Percentiles rank a stretch among this genome's conserved stretches.
Conservation (phyloP, 2,329 filamentous ascomycete species). For the Akanthomyces uredinophilus region DNA sequence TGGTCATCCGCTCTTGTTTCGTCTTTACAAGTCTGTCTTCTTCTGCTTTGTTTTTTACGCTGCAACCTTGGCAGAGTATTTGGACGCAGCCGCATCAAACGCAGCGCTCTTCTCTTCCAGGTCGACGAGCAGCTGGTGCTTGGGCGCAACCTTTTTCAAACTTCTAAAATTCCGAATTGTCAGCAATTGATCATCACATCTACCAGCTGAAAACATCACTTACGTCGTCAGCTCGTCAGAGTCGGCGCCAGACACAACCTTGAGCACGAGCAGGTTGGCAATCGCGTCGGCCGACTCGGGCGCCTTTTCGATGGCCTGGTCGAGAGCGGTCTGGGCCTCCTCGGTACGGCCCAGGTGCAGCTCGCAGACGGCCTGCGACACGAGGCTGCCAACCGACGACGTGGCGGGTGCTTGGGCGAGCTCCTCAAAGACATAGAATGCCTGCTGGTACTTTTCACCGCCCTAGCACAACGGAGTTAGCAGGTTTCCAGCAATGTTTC, state of each 20-base stretch:
- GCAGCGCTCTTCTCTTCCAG: slow-evolving; percentile 74
- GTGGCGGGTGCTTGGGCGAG: slow-evolving; percentile 82
- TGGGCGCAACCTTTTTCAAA: slow-evolving; percentile 53
- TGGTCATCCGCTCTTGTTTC: slow-evolving; percentile 3
- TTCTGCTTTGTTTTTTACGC: slow-evolving; percentile 30
- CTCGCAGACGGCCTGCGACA: slow-evolving; percentile 87
- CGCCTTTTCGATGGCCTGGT: slow-evolving; percentile 73
- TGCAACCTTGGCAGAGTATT: slow-evolving; percentile 80
- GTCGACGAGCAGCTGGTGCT: slow-evolving; percentile 68
- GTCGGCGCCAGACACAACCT: slow-evolving; percentile 70
- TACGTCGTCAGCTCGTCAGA: slow-evolving; percentile 57
- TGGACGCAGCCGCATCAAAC: slow-evolving; percentile 80
- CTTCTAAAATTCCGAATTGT: slow-evolving; percentile 35
- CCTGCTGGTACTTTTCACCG: slow-evolving; percentile 91
- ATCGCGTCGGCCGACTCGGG: slow-evolving; percentile 67
- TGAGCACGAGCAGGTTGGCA: slow-evolving; percentile 77
- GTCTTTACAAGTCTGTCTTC: background rate
- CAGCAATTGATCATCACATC: slow-evolving; percentile 17
- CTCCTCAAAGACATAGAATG: slow-evolving; percentile 97
- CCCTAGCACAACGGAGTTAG: slow-evolving; percentile 51
- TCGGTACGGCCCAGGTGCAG: slow-evolving; percentile 83
- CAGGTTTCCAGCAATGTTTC: background rate
- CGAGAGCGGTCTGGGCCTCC: slow-evolving; percentile 81
- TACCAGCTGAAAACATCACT: slow-evolving; percentile 20
- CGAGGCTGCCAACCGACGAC: slow-evolving; percentile 67